These are phyloP conservation scores for Termitomyces sp. DNA, from an alignment of 768 basidiomycete species.

Conservation along the genomic window DNA sequence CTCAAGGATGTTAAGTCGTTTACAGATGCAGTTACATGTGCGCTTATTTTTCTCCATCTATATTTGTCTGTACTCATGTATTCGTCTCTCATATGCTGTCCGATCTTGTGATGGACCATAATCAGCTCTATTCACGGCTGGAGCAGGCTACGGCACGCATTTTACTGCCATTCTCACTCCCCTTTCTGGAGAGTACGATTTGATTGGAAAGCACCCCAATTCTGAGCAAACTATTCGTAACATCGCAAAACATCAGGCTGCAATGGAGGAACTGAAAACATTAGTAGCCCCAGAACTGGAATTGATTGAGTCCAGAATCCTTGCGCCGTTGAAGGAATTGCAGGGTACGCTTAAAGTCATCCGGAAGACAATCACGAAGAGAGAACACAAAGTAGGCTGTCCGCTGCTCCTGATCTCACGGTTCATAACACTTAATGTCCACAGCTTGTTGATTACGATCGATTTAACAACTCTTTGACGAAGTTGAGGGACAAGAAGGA, in stretches of 20 bases:
- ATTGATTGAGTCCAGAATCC: slow-evolving; percentile 82
- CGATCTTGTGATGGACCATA: not conserved
- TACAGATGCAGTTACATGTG: slow-evolving; percentile 74
- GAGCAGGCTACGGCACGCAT: slow-evolving; percentile 58
- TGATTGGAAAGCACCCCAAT: slow-evolving; percentile 74
- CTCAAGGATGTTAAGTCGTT: slow-evolving; percentile 89
- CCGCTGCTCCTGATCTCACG: not conserved
- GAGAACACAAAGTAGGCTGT: slow-evolving; percentile 85
- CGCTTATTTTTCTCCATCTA: slow-evolving; percentile 18
- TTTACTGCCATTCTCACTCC: slow-evolving; percentile 61
- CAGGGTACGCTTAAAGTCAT: slow-evolving; percentile 82
- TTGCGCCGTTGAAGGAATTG: slow-evolving; percentile 85
- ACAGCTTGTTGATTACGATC: slow-evolving; percentile 88
- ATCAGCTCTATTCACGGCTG: slow-evolving; percentile 61
- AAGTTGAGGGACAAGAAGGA: slow-evolving; percentile 99
- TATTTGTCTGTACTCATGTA: not conserved
- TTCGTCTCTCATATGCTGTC: not conserved
- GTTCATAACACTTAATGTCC: not conserved
- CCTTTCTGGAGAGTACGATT: slow-evolving; percentile 69
- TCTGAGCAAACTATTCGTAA: slow-evolving; percentile 72
- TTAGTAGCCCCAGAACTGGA: slow-evolving; percentile 87
- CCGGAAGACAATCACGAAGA: slow-evolving; percentile 91
- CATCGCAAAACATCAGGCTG: slow-evolving; percentile 61
- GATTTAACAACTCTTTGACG: slow-evolving; percentile 91
- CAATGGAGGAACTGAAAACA: slow-evolving; percentile 79